phyloP scores from a whole-genome alignment of 1,284 basidiomycete species.

The Megacollybia platyphylla region DNA sequence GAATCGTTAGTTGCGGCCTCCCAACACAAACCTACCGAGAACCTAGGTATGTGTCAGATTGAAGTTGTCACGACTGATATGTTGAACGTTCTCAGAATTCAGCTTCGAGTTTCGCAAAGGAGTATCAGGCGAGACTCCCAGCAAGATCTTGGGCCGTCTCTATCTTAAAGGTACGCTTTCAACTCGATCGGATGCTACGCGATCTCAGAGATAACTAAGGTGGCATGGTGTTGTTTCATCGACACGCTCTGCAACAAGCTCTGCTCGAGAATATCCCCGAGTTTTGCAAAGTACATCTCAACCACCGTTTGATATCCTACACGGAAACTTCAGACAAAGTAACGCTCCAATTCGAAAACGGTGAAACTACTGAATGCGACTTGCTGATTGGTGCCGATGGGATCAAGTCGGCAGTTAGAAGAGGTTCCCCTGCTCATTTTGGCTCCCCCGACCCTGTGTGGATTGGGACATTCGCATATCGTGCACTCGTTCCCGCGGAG shows the following conservation, averaged over 20 bases:
- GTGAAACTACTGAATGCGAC: constrained; percentile 26
- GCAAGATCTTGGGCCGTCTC: too few relatives aligned
- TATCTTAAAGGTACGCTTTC: too few relatives aligned
- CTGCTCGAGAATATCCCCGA: constrained; percentile 20
- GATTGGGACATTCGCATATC: too few relatives aligned
- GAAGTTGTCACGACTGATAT: too few relatives aligned
- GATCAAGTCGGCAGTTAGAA: constrained; percentile 12
- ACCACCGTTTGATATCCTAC: constrained; percentile 26
- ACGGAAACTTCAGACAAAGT: constrained; percentile 16
- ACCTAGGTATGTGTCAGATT: too few relatives aligned
- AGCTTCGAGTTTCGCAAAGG: too few relatives aligned
- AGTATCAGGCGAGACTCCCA: too few relatives aligned
- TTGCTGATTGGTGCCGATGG: constrained; percentile 40
- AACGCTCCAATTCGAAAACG: constrained; percentile 29
- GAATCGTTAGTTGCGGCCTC: too few relatives aligned
- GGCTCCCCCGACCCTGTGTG: background rate
- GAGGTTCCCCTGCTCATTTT: background rate
- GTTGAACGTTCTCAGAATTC: too few relatives aligned
- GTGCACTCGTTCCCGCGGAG: too few relatives aligned
- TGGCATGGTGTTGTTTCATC: constrained; percentile 25
- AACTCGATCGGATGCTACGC: too few relatives aligned
- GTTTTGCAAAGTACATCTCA: constrained; percentile 16
- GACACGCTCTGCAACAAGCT: constrained; percentile 28
- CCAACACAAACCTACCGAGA: too few relatives aligned
- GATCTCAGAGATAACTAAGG: constrained; percentile 13